Evolutionary conservation across 257 asterid genomes (phyloP).

Genomic region (Buddleja alternifolia): DNA sequence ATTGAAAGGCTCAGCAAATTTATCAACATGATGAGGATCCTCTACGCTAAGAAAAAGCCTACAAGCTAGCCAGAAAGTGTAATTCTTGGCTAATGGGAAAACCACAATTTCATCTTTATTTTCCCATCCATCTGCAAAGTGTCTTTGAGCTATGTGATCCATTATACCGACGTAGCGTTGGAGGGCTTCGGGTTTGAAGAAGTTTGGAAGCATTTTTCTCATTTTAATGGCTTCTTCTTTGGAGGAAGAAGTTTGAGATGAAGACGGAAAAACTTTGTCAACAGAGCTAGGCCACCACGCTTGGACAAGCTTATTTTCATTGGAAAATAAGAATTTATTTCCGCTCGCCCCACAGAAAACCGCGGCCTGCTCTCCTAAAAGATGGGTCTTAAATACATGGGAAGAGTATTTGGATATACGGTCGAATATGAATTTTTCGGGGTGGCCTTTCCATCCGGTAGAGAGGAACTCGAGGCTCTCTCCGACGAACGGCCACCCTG

Average conservation of each 20-base stretch:
- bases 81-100: constrained; percentile 50
- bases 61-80: constrained; percentile 61
- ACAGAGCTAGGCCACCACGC: constrained; percentile 68
- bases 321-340: constrained; percentile 57
- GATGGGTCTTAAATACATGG: constrained; percentile 44
- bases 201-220: constrained; percentile 66
- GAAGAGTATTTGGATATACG: constrained; percentile 49
- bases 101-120: constrained; percentile 42
- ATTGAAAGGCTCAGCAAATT: constrained; percentile 52
- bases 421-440: constrained; percentile 56
- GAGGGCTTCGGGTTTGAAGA: constrained; percentile 61
- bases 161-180: constrained; percentile 57
- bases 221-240: constrained; percentile 63
- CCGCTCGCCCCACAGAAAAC: constrained; percentile 50
- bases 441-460: constrained; percentile 59
- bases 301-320: constrained; percentile 63
- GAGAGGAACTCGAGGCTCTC: constrained; percentile 62
- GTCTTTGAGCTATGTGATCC: constrained; percentile 53
- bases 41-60: constrained; percentile 56
- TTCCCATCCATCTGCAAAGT: constrained; percentile 55
- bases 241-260: constrained; percentile 52
- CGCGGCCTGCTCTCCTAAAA: constrained; percentile 42
- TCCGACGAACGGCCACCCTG: constrained; percentile 58
- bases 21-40: constrained; percentile 50
- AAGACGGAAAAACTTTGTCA: constrained; percentile 42